These are phyloP conservation scores for Phytophthora citricola DNA, from an alignment of 352 stramenopile genomes.

Conservation along the genomic window DNA sequence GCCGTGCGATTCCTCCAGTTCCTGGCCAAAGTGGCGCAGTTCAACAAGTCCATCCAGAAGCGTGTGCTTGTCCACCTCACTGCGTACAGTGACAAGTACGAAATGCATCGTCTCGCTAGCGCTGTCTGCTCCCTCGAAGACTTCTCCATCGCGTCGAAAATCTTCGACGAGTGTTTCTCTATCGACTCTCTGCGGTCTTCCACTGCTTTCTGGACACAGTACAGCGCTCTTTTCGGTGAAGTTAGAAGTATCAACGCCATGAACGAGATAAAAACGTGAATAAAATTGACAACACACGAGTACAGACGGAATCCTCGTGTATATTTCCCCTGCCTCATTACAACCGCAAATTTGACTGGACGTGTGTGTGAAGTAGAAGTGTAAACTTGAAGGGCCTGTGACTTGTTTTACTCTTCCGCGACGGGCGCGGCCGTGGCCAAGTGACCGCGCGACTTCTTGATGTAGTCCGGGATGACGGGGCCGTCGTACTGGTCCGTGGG, in stretches of 20 bases:
- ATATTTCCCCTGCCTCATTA: conserved; percentile 16
- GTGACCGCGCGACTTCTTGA: conserved; percentile 81
- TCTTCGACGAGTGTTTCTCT: conserved; percentile 53
- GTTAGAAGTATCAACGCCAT: conserved; percentile 31
- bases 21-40: conserved; percentile 66
- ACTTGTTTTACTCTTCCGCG: conserved; percentile 38
- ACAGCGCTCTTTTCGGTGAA: conserved; percentile 54
- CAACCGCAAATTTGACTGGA: conserved; percentile 7
- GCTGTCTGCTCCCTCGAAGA: conserved; percentile 53
- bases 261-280: conserved; percentile 1
- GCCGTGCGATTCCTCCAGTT: conserved; percentile 75
- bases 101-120: conserved; percentile 63
- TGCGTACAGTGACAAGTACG: conserved; percentile 47
- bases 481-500: conserved; percentile 92
- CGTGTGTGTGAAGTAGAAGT: conserved; percentile 1
- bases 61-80: conserved; percentile 52
- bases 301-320: background rate
- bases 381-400: conserved; percentile 9
- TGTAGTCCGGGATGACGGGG: conserved; percentile 75
- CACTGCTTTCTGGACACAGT: conserved; percentile 60
- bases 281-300: too few species aligned
- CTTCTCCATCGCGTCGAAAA: conserved; percentile 40
- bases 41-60: conserved; percentile 61
- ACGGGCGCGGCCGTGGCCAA: conserved; percentile 43
- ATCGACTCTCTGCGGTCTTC: conserved; percentile 26